Conservation (phyloP, 2,329 filamentous ascomycete genomes). For the Ascosphaera pollenicola region DNA sequence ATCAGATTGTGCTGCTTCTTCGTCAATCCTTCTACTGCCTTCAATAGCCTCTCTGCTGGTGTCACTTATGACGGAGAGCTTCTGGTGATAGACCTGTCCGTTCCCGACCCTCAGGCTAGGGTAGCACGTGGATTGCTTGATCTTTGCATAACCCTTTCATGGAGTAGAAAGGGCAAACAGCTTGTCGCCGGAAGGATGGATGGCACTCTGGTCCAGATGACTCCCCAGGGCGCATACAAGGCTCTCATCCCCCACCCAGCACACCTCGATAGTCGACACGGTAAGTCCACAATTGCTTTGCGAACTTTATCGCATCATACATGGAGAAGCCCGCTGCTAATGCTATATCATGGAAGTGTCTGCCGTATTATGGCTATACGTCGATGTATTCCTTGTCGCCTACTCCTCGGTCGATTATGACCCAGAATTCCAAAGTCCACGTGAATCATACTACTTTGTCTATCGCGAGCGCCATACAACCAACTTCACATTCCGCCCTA, state of each 20-base stretch:
- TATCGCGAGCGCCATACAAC: conserved; percentile 33
- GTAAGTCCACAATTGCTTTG: conserved; percentile 24
- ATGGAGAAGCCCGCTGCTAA: conserved; percentile 9
- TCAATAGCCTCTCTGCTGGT: conserved; percentile 48
- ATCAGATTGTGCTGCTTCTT: conserved; percentile 49
- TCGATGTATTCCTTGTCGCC: conserved; percentile 59
- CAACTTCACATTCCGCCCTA: not conserved
- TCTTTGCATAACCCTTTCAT: conserved; percentile 64
- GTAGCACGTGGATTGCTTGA: conserved; percentile 42
- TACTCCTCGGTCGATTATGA: conserved; percentile 35
- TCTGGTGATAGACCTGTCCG: conserved; percentile 59
- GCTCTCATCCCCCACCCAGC: conserved; percentile 60
- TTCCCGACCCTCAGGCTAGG: conserved; percentile 33
- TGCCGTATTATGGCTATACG: conserved; percentile 71
- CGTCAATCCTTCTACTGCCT: conserved; percentile 51
- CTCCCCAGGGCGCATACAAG: conserved; percentile 55
- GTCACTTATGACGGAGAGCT: conserved; percentile 65
- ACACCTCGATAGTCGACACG: conserved; percentile 40
- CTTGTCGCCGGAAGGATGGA: conserved; percentile 66
- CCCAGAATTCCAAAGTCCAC: conserved; percentile 13
- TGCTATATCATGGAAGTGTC: conserved; percentile 33
- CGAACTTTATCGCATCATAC: not conserved
- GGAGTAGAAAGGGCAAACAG: conserved; percentile 89
- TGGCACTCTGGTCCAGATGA: conserved; percentile 65
- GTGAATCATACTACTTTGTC: conserved; percentile 60